phyloP scores from a whole-genome alignment of 2,329 filamentous ascomycete species.

The Colletotrichum magnum region DNA sequence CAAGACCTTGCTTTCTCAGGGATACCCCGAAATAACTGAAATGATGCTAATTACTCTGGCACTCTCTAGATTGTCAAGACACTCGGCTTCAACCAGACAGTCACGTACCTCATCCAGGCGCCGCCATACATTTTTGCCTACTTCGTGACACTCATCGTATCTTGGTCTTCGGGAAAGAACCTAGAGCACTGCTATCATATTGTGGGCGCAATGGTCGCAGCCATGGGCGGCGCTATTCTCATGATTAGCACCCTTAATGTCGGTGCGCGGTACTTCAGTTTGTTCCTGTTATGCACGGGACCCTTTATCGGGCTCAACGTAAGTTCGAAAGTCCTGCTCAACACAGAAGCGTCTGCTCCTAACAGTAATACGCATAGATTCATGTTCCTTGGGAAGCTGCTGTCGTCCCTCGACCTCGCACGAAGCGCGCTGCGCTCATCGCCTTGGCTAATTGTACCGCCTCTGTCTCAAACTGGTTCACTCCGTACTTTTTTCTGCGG shows the following conservation, averaged over 20 bases:
- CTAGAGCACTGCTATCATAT: slow-evolving; percentile 58
- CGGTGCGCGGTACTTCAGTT: slow-evolving; percentile 57
- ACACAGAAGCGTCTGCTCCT: neutral
- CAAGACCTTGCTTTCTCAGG: no score
- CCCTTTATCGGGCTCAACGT: slow-evolving; percentile 55
- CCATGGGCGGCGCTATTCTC: slow-evolving; percentile 56
- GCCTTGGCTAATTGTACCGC: slow-evolving; percentile 58
- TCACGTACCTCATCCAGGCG: slow-evolving; percentile 57
- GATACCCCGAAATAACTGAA: no score
- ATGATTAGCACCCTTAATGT: slow-evolving; percentile 57
- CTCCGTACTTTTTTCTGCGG: slow-evolving; percentile 54
- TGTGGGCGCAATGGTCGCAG: slow-evolving; percentile 52
- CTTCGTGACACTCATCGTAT: slow-evolving; percentile 53
- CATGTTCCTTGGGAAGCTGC: slow-evolving; percentile 59
- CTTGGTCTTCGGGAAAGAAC: slow-evolving; percentile 55
- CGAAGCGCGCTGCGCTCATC: slow-evolving; percentile 57
- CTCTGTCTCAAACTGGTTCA: slow-evolving; percentile 58
- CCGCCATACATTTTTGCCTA: slow-evolving; percentile 59
- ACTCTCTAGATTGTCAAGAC: slow-evolving; percentile 46
- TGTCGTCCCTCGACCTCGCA: slow-evolving; percentile 55
- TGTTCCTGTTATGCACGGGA: slow-evolving; percentile 56
- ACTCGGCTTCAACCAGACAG: slow-evolving; percentile 45
- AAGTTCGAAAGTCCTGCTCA: neutral
- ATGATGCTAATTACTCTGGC: neutral
- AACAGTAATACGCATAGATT: slow-evolving; percentile 39